Conservation (phyloP, 2,329 filamentous ascomycete species). For the Akanthomyces muscarius region DNA sequence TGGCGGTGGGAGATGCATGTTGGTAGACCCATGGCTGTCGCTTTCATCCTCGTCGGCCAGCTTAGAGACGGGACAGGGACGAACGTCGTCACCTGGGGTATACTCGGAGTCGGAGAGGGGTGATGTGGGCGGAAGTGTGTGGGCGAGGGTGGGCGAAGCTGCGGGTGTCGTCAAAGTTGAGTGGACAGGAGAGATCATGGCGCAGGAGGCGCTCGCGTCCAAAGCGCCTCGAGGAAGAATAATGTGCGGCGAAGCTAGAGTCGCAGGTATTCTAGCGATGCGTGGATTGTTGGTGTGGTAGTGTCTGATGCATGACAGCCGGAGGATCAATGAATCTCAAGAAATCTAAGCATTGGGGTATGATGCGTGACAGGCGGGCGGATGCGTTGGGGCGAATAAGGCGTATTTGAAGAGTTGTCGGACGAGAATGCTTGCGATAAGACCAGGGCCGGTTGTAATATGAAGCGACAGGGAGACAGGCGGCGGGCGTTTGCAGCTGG, state of each 20-base stretch:
- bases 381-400: not conserved
- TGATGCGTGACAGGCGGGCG: not conserved
- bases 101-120: not conserved
- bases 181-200: not conserved
- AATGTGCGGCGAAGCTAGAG: not conserved
- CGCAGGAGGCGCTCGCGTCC: conserved; percentile 2
- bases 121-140: not conserved
- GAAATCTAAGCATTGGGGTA: not conserved
- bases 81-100: not conserved
- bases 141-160: not conserved
- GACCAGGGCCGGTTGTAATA: not conserved
- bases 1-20: conserved; percentile 8
- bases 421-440: not conserved
- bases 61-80: conserved; percentile 4
- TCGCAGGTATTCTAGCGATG: not conserved
- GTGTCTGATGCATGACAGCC: conserved; percentile 13
- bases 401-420: not conserved
- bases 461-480: not conserved
- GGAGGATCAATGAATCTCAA: not conserved
- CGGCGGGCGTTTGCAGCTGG: not conserved
- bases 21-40: conserved; percentile 9
- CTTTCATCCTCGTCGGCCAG: conserved; percentile 15
- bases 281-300: not conserved
- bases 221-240: not conserved
- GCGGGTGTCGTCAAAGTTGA: not conserved